Evolutionary conservation across 345 rosid species (phyloP), one percentile per base, ranked within the genome.

Genomic region (Gossypium thurberi): DNA sequence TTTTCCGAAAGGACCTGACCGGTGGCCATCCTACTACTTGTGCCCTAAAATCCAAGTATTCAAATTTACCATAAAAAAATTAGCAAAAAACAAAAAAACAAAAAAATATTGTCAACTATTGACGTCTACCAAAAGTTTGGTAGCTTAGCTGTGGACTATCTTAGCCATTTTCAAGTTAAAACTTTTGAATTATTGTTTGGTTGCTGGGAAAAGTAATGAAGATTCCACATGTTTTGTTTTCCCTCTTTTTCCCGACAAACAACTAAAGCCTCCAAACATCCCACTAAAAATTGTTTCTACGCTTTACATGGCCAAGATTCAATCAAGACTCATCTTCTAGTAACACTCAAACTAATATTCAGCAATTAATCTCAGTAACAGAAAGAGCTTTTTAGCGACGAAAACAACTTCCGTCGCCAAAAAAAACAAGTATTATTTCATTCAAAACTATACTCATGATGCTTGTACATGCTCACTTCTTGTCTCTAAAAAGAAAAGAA

Each of bases 1-100:
- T 89, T 80, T 91, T 91, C 17, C 95, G 81, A 83, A 78, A 91
- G 18, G 93, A 85, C 47, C 97, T 77, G 23, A 91, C 90, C 4
- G 65, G 65, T 28, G 65, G 65, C 65, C 65, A 60, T 60, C 65
- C 65, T 8, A 60, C 65, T 11, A 60, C 65, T 28, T 28, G 65
- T 60, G 65, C 43, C 65, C 65, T 60, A 4, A 28, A 60, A 33
- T 28, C 43, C 28, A 60, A 57, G 8, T 52, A 52, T 52, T 10
- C 25, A 55, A n/a, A 18, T 55, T 58, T 23, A 56, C 11, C 25
- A 18, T 55, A 0, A 53, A 18, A 53, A 7, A 7, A 53, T 2
- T 6, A 17, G 8, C 12, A 1, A 18, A 12, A 6, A 33, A 33
- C 6, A 28, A 28, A 28, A 25, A 25, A 25, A 25, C 0, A 2